phyloP scores from a whole-genome alignment of 169 alveolate species.

The Toxoplasma gondii region DNA sequence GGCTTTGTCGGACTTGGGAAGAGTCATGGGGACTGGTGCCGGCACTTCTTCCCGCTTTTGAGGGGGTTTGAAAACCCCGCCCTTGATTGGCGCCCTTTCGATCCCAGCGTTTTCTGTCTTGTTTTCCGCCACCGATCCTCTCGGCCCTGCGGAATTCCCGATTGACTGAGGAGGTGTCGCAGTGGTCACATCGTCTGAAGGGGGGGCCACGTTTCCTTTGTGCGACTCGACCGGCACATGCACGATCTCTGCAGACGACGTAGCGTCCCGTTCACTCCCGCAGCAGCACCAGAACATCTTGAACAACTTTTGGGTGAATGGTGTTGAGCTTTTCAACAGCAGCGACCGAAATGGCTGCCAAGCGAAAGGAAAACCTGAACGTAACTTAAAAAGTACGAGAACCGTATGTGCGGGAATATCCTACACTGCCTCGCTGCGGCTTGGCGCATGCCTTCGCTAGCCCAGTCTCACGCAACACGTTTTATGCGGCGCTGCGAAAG shows the following conservation, averaged over 20 bases:
- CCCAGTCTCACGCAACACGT: no score
- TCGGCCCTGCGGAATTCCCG: background rate
- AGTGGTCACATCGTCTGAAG: background rate
- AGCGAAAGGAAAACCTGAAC: no score
- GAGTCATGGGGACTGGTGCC: background rate
- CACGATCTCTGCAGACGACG: background rate
- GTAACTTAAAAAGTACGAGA: no score
- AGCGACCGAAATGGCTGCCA: no score
- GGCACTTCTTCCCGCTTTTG: constrained; percentile 25
- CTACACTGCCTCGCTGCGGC: no score
- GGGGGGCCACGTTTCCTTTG: background rate
- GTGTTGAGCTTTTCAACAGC: no score
- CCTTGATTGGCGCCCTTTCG: constrained; percentile 27
- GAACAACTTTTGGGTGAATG: background rate
- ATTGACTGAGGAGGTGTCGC: background rate
- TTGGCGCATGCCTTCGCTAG: no score
- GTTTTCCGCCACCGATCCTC: background rate
- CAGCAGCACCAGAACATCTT: constrained; percentile 31
- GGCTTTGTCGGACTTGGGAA: constrained; percentile 8
- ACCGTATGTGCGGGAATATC: no score
- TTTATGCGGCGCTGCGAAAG: no score
- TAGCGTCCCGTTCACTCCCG: background rate
- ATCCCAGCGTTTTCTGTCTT: background rate
- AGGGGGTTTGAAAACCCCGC: constrained; percentile 45
- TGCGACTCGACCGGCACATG: background rate